Evolutionary conservation across 768 basidiomycete species (phyloP), one percentile per base, ranked within the genome.

Genomic region (Lentinula raphanica): DNA sequence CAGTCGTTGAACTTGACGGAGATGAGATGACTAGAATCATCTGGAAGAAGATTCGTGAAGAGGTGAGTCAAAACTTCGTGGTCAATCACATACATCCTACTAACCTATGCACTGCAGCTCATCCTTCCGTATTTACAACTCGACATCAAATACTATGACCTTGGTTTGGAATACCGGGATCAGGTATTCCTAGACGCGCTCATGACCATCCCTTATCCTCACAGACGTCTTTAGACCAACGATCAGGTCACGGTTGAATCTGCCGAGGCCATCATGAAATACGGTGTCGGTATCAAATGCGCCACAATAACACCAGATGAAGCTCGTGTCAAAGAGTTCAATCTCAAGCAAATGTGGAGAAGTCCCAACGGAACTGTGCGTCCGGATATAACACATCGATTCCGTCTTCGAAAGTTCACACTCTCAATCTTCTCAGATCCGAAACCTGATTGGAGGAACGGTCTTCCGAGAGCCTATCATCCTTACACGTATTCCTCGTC

Each of bases 21-120:
- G 95, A 97, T 74, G 96, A 99, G 76, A 98, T 98, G 96, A 99
- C 96, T 32, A 81, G 96, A 64, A 97, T 99, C 67, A 99, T 98
- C 71, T 98, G 92, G 94, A 94, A 94, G 84, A 94, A 94, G 80
- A 94, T 95, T 68, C 80, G 92, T 58, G 90, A 97, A 67, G 93
- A 97, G 84, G 94, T 93, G 58, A 60, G 82, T 73, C 28, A 19
- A 54, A 19, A 15, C 27, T 39, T 12, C 38, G 49, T 35, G 36
- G 35, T 49, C 25, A 32, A 40, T 49, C 49, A 39, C 45, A n/a
- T 56, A 40, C 27, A 32, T n/a, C 35, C 54, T 11, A 56, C 13
- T 48, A 3, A 54, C 55, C 51, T 38, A n/a, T 27, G 46, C 23
- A 58, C 23, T n/a, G 17, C 64, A 96, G 92, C 87, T 99, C 66